Evolutionary conservation across 1,284 basidiomycete genomes (phyloP).

Genomic region (Boletus calvinii): DNA sequence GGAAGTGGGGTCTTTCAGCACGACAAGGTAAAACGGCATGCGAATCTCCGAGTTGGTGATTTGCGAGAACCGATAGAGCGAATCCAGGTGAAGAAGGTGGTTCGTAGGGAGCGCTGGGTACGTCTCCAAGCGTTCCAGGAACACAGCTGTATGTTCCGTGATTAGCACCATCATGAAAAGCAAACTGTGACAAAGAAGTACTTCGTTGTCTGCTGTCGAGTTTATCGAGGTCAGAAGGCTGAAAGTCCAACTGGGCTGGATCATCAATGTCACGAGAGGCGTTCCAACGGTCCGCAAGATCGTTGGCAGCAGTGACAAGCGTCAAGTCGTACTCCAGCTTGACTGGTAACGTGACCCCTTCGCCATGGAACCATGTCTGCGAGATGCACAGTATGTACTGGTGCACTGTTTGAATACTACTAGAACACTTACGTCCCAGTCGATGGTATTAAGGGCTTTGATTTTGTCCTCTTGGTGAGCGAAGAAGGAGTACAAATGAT

Average conservation of each 20-base stretch:
- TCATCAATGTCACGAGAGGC: constrained; percentile 52
- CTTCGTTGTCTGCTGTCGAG: constrained; percentile 72
- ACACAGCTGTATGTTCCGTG: constrained; percentile 50
- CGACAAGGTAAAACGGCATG: constrained; percentile 66
- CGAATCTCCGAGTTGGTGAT: constrained; percentile 71
- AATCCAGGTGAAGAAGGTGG: constrained; percentile 56
- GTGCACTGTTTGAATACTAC: neutral
- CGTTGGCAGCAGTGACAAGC: constrained; percentile 70
- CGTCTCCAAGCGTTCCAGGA: constrained; percentile 68
- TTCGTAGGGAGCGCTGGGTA: constrained; percentile 53
- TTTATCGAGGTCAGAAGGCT: constrained; percentile 49
- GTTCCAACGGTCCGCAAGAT: constrained; percentile 80
- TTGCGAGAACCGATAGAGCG: constrained; percentile 52
- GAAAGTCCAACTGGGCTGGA: constrained; percentile 50
- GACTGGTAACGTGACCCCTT: constrained; percentile 76
- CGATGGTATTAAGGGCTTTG: constrained; percentile 69
- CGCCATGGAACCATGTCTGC: constrained; percentile 86
- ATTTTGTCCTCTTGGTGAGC: constrained; percentile 62
- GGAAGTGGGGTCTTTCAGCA: constrained; percentile 52
- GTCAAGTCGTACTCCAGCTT: constrained; percentile 83
- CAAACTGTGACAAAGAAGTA: constrained; percentile 25
- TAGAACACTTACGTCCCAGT: constrained; percentile 68
- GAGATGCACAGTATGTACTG: neutral
- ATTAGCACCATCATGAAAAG: neutral
- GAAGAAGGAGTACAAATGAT: constrained; percentile 85